Percentiles rank a stretch among this genome's conserved stretches.
These are phyloP conservation scores for Tubosaeta sp. DNA, from an alignment of 768 basidiomycete genomes.

Conservation along the genomic window DNA sequence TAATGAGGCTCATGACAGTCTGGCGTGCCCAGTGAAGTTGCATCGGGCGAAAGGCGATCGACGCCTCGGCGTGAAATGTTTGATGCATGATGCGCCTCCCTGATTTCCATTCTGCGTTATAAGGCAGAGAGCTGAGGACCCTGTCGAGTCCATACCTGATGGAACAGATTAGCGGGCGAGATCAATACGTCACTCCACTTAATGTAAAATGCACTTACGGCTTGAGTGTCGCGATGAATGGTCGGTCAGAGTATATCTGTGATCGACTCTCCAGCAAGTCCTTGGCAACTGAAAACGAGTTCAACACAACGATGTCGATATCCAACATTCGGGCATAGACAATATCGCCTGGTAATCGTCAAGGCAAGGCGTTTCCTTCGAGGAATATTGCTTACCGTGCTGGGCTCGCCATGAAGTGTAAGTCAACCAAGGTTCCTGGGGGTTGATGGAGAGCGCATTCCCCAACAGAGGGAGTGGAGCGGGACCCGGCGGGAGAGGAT, in stretches of 20 bases:
- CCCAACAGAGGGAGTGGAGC: conserved; percentile 2
- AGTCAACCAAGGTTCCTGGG: conserved; percentile 3
- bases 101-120: background rate
- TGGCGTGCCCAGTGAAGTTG: conserved; percentile 4
- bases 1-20: background rate
- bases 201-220: conserved; percentile 1
- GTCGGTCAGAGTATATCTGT: conserved; percentile 46
- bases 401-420: conserved; percentile 6
- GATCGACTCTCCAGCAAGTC: conserved; percentile 46
- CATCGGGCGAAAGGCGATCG: background rate
- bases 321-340: conserved; percentile 46
- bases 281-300: conserved; percentile 35
- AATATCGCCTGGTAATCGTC: conserved; percentile 32
- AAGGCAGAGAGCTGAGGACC: conserved; percentile 2
- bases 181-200: too few relatives aligned
- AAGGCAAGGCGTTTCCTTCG: background rate
- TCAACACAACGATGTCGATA: conserved; percentile 40
- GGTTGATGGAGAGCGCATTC: conserved; percentile 1
- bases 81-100: conserved; percentile 5
- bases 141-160: conserved; percentile 4
- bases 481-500: conserved; percentile 11
- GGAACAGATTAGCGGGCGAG: too few relatives aligned
- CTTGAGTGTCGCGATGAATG: conserved; percentile 18
- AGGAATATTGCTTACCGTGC: conserved; percentile 3
- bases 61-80: background rate